A percentile compares a stretch with the other conserved stretches of the same genome.
Evolutionary conservation across 495 filamentous ascomycete species (phyloP).

Genomic region (Aspergillus carlsbadensis): DNA sequence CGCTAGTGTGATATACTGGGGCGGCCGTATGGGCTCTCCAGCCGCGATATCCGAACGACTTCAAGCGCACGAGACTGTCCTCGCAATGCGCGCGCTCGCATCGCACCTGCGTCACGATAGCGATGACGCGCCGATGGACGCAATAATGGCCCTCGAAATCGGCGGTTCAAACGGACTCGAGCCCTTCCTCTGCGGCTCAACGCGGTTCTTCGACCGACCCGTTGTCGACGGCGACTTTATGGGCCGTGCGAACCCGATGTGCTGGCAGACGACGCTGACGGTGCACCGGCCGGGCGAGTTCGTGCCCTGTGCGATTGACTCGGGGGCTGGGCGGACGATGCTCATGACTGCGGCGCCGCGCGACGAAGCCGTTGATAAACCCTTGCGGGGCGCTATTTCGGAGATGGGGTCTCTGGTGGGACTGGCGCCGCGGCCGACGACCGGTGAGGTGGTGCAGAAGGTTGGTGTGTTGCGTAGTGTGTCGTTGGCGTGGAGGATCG

Average conservation of each 20-base stretch:
- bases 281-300: no score
- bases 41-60: no score
- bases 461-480: constrained; percentile 38
- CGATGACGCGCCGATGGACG: not conserved
- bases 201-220: constrained; percentile 24
- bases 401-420: constrained; percentile 28
- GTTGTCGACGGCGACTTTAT: constrained; percentile 42
- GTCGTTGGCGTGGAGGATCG: constrained; percentile 43
- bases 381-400: constrained; percentile 15
- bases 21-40: no score
- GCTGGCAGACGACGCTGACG: not conserved
- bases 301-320: not conserved
- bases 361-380: not conserved
- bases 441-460: constrained; percentile 26
- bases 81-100: no score
- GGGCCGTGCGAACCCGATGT: constrained; percentile 27
- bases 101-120: not conserved
- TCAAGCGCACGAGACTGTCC: no score
- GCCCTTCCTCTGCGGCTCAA: constrained; percentile 27
- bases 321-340: constrained; percentile 10
- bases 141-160: constrained; percentile 32
- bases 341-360: constrained; percentile 1
- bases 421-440: constrained; percentile 26
- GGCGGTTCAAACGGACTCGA: constrained; percentile 41
- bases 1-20: no score